Evolutionary conservation across 1,284 basidiomycete genomes (phyloP).

Genomic region (Gastroboletus turbinatus): DNA sequence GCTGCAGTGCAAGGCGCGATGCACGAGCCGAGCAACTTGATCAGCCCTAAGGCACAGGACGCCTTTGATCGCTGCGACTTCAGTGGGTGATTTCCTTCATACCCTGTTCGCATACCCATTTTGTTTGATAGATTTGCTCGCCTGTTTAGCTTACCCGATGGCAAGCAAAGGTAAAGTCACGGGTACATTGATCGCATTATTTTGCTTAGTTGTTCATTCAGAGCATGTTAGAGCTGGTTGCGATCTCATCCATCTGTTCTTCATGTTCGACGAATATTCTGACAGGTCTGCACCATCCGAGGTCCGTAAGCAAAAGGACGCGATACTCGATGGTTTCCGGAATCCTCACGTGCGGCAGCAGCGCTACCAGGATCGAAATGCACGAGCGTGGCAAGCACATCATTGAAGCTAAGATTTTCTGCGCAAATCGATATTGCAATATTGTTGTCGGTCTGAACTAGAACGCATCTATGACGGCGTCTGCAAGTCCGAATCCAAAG

Average conservation of each 20-base stretch:
- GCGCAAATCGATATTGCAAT: too few species aligned
- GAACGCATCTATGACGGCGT: too few species aligned
- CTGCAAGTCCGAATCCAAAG: too few species aligned
- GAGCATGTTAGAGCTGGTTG: conserved; percentile 29
- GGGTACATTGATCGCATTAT: background rate
- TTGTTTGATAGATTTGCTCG: conserved; percentile 10
- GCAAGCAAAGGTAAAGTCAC: conserved; percentile 14
- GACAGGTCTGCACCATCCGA: conserved; percentile 35
- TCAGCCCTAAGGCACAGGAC: conserved; percentile 13
- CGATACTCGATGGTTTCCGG: conserved; percentile 38
- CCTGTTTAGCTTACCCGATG: conserved; percentile 10
- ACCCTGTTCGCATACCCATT: background rate
- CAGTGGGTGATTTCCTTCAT: conserved; percentile 1
- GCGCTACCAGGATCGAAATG: too few species aligned
- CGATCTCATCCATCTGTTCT: conserved; percentile 45
- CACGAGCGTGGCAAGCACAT: too few species aligned
- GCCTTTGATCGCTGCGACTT: conserved; percentile 21
- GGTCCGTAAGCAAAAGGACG: conserved; percentile 33
- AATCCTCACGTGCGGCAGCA: conserved; percentile 19
- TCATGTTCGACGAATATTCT: conserved; percentile 43
- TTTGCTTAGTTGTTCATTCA: background rate
- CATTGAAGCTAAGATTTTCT: too few species aligned
- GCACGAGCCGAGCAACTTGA: too few species aligned
- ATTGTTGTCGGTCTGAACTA: too few species aligned
- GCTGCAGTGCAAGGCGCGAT: too few species aligned